Evolutionary conservation across 73 alveolate species (phyloP).

Genomic region (Paramecium bursaria): DNA sequence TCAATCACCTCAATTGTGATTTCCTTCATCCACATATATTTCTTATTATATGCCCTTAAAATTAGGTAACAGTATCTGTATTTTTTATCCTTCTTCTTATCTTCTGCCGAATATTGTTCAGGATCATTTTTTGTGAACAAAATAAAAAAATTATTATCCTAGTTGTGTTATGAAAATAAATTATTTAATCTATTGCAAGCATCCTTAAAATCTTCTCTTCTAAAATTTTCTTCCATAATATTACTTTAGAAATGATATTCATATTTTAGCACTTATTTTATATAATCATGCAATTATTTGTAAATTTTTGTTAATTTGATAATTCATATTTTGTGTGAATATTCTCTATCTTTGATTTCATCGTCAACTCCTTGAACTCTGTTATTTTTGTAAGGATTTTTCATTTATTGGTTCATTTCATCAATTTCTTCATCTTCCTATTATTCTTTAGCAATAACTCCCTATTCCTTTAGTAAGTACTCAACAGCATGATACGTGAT

Average conservation of each 20-base stretch:
- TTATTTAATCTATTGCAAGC: conserved; percentile 42
- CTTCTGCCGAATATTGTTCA: no score
- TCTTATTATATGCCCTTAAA: conserved; percentile 33
- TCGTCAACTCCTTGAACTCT: conserved; percentile 49
- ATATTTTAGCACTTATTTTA: no score
- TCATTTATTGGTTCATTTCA: conserved; percentile 10
- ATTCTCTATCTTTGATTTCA: conserved; percentile 50
- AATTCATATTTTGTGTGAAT: conserved; percentile 31
- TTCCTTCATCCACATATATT: conserved; percentile 42
- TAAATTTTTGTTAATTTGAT: no score
- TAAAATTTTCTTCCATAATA: no score
- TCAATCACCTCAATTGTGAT: conserved; percentile 26
- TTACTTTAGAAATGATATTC: no score
- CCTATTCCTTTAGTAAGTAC: conserved; percentile 11
- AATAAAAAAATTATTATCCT: conserved; percentile 14
- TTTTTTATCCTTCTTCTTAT: no score
- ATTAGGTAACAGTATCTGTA: no score
- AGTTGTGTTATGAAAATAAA: conserved; percentile 22
- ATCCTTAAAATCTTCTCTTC: conserved; percentile 41
- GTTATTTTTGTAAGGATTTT: conserved; percentile 32
- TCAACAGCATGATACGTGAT: conserved; percentile 59
- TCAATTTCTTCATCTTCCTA: conserved; percentile 37
- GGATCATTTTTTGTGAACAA: conserved; percentile 36
- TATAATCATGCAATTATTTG: no score
- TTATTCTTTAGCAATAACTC: conserved; percentile 30